Evolutionary conservation across 2,329 filamentous ascomycete species (phyloP).

Genomic region (Diaporthe vexans): DNA sequence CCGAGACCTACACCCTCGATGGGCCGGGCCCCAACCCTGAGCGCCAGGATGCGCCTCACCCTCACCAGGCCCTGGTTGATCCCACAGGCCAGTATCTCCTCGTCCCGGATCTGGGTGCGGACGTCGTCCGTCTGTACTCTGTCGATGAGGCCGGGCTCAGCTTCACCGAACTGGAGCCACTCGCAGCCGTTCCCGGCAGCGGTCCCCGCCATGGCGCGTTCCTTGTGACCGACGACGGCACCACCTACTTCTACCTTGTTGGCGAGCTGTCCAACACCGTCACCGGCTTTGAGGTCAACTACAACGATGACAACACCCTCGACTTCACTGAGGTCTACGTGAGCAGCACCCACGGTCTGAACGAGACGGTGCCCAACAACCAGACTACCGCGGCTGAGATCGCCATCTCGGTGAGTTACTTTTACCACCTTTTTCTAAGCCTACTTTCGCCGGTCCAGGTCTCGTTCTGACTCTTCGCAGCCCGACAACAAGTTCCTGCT

Average conservation of each 20-base stretch:
- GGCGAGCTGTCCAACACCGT: conserved; percentile 72
- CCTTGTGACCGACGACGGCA: conserved; percentile 54
- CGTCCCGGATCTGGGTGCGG: conserved; percentile 76
- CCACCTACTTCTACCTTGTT: conserved; percentile 71
- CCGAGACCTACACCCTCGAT: conserved; percentile 56
- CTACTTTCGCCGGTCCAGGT: neutral
- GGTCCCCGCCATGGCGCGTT: conserved; percentile 79
- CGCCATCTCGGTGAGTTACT: conserved; percentile 66
- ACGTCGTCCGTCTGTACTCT: conserved; percentile 70
- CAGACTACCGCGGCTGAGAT: conserved; percentile 66
- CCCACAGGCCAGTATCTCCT: conserved; percentile 74
- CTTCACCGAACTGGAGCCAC: conserved; percentile 56
- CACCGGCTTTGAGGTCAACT: conserved; percentile 68
- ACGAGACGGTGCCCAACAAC: conserved; percentile 21
- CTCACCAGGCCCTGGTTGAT: conserved; percentile 76
- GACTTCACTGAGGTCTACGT: conserved; percentile 62
- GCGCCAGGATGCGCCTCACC: conserved; percentile 71
- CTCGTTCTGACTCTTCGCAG: conserved; percentile 50
- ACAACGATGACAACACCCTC: conserved; percentile 58
- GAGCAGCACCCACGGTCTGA: conserved; percentile 67
- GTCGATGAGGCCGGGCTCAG: conserved; percentile 62
- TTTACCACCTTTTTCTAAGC: neutral
- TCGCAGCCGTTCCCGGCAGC: conserved; percentile 63
- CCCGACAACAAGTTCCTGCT: conserved; percentile 74
- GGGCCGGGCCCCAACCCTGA: conserved; percentile 55